Base-by-base conservation (phyloP, 768 basidiomycete genomes). In the Royoungia palumana region DNA sequence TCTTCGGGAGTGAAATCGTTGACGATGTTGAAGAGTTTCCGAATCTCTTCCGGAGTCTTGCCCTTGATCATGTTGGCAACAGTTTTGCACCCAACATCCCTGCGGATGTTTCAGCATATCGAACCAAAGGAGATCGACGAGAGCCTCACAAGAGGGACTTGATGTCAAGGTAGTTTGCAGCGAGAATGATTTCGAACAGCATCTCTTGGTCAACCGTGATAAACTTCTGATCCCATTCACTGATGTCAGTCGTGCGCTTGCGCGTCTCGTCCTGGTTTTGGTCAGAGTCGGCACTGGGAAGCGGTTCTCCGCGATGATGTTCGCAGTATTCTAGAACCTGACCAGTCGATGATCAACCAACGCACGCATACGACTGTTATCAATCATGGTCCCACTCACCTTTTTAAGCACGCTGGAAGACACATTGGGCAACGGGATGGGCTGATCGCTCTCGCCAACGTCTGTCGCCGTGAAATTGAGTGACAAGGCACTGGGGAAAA, bases 51-150 rank as follows among this genome's bases (percentile, higher is more conserved):
- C 20, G 96, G 96, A 4, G 94, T 95, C 81, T 99, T 99, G 28
- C 96, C 96, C 76, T 99, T 98, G 81, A 99, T 98, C 96, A 98
- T 99, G 79, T 98, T 98, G 13, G 96, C 96, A 5, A 96, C 94
- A 4, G 93, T 96, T 78, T 96, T 95, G 82, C 94, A 96, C 2
- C 94, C 94, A 50, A 96, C 92, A 64, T 96, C 94, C 57, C 93
- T 95, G 57, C 32, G 24, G n/a, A 19, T 25, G 24, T 44, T 51
- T 30, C 39, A 51, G 41, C 27, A 40, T n/a, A 14, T 20, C 20
- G 38, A 27, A 14, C 16, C 44, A 16, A 40, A 20, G 48, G 22
- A 10, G 4, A 14, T 10, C 11, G 6, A 21, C 4, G 20, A 9
- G 27, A 32, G 22, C 19, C 75, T 58, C 62, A 96, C 95, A 98